Base-by-base conservation (phyloP, 2,329 filamentous ascomycete genomes). In the Sporothrix humicola region DNA sequence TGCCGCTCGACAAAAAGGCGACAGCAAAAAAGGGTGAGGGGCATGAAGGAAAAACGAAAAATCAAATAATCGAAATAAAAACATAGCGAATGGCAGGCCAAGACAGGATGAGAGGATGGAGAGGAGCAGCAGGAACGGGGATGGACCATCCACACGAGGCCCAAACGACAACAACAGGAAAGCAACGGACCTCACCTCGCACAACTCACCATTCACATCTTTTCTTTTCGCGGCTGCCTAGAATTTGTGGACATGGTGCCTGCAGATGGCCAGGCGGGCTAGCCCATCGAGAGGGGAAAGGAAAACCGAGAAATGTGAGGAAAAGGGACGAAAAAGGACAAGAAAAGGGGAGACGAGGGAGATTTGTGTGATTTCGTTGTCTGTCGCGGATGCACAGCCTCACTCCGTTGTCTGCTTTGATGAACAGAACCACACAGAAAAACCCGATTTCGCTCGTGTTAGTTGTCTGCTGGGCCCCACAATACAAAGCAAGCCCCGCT, bases 191-290 rank as follows among this genome's bases (percentile, higher is more conserved):
- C 42, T 66, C 61, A 66, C 61, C 20, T 46, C 10, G 61, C 42
- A 26, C 61, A 54, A 54, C 50, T 37, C 66, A 69, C 68, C 52
- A 70, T 46, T 58, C 31, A 58, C 68, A 10, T 23, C 31, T 23
- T 20, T 10, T 71, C 56, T 31, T 63, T 71, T 42, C 20, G 12
- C n/a, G 56, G 52, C n/a, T 71, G 66, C 66, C 66, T 69, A 69
- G 20, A 69, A 69, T 54, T 68, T 69, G 69, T 71, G 69, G 52
- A 71, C 52, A 58, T 59, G 54, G 37, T 31, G 20, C 48, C 66
- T 69, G 66, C 48, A 69, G 46, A 31, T 54, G 48, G 63, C 15
- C 48, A 65, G 31, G 17, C 31, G 59, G 65, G 15, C 23, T 54
- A 37, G 65, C 44, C 46, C 63, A 48, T 46, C 13, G 37, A 20